These are phyloP conservation scores for Trichoderma sp. DNA, from an alignment of 2,329 filamentous ascomycete genomes.

Conservation along the genomic window DNA sequence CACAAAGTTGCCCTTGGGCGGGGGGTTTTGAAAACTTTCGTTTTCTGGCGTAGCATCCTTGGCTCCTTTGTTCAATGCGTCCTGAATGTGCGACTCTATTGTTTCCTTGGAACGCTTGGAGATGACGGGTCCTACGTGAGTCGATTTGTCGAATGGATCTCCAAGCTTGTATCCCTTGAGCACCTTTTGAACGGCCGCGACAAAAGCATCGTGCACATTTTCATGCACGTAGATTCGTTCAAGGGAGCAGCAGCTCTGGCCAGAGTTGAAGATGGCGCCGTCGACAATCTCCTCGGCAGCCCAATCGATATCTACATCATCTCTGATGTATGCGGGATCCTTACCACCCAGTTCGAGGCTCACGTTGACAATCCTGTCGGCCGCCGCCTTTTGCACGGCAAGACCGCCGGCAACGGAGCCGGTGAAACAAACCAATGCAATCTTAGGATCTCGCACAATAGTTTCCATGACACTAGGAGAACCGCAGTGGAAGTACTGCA, in stretches of 20 bases:
- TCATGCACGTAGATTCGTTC: constrained; percentile 90
- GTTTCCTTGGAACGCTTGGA: constrained; percentile 73
- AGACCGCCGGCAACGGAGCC: constrained; percentile 87
- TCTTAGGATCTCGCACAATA: constrained; percentile 70
- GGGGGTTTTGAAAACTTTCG: constrained; percentile 67
- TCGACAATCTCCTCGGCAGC: constrained; percentile 93
- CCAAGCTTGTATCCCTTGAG: constrained; percentile 80
- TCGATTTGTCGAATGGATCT: constrained; percentile 76
- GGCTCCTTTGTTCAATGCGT: constrained; percentile 80
- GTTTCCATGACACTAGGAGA: constrained; percentile 72
- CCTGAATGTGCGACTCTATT: constrained; percentile 75
- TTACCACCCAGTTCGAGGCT: constrained; percentile 92
- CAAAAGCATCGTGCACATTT: constrained; percentile 77
- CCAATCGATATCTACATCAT: constrained; percentile 85
- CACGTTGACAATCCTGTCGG: constrained; percentile 79
- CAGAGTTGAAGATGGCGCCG: constrained; percentile 94
- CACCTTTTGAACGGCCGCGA: constrained; percentile 75
- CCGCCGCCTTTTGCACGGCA: constrained; percentile 78
- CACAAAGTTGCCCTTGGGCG: constrained; percentile 81
- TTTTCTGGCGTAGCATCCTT: constrained; percentile 82
- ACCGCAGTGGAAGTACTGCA: constrained; percentile 91
- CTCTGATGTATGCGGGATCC: constrained; percentile 84
- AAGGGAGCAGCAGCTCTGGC: constrained; percentile 94
- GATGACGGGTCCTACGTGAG: constrained; percentile 84
- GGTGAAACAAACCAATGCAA: constrained; percentile 86